Percentiles rank a stretch among this genome's conserved stretches.
These are phyloP conservation scores for Yamadazyma akitaensis DNA, from an alignment of 805 yeast species.

Conservation along the genomic window DNA sequence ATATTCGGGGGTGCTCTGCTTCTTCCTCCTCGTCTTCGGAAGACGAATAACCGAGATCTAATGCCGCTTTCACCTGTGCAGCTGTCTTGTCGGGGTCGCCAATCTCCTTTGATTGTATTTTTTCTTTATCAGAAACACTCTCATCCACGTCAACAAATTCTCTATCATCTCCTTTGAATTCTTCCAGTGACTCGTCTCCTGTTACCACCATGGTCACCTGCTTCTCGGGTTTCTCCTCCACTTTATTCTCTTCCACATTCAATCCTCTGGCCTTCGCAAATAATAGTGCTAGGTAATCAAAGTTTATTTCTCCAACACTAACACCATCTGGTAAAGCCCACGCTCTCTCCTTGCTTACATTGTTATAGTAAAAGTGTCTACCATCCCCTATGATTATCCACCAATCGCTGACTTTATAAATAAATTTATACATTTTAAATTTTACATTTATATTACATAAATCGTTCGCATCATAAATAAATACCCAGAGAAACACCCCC, in stretches of 20 bases:
- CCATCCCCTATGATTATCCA: constrained; percentile 11
- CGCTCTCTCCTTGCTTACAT: not conserved
- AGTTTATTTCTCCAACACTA: constrained; percentile 3
- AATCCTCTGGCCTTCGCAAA: constrained; percentile 14
- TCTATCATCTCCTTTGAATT: constrained; percentile 1
- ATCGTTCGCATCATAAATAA: constrained; percentile 7
- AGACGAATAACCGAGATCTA: constrained; percentile 10
- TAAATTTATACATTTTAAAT: constrained; percentile 10
- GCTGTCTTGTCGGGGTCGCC: not conserved
- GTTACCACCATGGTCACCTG: not conserved
- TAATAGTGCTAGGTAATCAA: constrained; percentile 8
- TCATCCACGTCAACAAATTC: no score
- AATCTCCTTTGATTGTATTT: not conserved
- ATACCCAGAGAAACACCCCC: not conserved
- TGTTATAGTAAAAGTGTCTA: constrained; percentile 13
- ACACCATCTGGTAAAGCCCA: constrained; percentile 13
- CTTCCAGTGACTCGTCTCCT: not conserved
- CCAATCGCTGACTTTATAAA: constrained; percentile 8
- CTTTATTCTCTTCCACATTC: not conserved
- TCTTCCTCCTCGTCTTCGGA: constrained; percentile 5
- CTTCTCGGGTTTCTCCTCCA: not conserved
- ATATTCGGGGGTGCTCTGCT: no score
- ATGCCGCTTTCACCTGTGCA: not conserved
- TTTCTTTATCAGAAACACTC: not conserved
- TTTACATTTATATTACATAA: constrained; percentile 1